A percentile compares a stretch with the other conserved stretches of the same genome.
Conservation (phyloP, 192 early-diverging fungal genomes). For the Jimgerdemannia flammicorona region DNA sequence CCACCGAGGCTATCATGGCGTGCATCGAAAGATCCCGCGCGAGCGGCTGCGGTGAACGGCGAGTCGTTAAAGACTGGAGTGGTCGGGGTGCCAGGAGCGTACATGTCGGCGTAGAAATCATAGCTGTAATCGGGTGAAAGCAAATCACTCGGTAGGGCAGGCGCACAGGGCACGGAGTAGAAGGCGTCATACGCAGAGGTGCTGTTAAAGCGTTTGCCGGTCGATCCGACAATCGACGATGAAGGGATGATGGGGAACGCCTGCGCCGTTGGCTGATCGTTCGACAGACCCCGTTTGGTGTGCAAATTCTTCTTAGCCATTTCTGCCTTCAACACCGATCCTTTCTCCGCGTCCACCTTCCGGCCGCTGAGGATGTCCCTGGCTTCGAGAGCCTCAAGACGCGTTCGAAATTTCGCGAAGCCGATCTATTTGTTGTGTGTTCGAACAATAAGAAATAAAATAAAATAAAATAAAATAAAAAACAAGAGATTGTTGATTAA, state of each 20-base stretch:
- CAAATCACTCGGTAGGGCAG: constrained; percentile 49
- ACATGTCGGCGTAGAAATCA: constrained; percentile 49
- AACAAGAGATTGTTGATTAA: too few species aligned
- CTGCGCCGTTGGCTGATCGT: constrained; percentile 24
- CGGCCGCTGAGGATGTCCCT: constrained; percentile 88
- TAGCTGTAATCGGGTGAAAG: constrained; percentile 53
- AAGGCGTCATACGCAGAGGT: constrained; percentile 28
- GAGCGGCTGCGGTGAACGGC: constrained; percentile 13
- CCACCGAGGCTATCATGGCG: constrained; percentile 27
- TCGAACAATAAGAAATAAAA: too few species aligned
- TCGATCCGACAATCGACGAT: constrained; percentile 28
- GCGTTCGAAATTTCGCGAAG: constrained; percentile 95
- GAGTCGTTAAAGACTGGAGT: constrained; percentile 39
- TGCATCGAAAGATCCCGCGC: constrained; percentile 33
- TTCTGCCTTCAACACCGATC: constrained; percentile 90
- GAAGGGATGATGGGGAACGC: constrained; percentile 19
- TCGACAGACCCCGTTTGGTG: constrained; percentile 78
- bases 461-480: too few species aligned
- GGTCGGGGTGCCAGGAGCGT: constrained; percentile 35
- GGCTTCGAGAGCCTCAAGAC: constrained; percentile 88
- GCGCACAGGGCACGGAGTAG: constrained; percentile 35
- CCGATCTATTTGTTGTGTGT: constrained; percentile 70
- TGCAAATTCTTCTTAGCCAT: constrained; percentile 99
- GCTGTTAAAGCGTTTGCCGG: constrained; percentile 29
- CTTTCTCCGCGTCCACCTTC: constrained; percentile 86